Base-by-base conservation (phyloP, 176 grass and related monocot species). In the Alloteropsis semialata region DNA sequence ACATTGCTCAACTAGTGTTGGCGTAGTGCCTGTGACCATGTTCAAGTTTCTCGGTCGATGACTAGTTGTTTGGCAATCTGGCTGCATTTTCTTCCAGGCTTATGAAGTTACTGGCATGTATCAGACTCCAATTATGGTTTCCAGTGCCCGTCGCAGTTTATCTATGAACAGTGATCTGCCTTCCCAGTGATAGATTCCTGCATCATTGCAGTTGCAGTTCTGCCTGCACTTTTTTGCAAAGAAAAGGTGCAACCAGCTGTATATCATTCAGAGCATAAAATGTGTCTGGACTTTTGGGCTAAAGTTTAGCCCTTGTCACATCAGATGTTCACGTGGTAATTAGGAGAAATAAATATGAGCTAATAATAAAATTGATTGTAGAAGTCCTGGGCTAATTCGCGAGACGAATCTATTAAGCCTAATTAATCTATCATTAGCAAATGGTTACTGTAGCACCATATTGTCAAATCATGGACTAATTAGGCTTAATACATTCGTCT, bases 151-250 rank as follows among this genome's bases (percentile, higher is more conserved):
- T 15, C 11, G 42, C 22, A 21, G 15, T 36, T 68, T 25, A 22
- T 33, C 17, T 45, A 21, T 53, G 54, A 51, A 33, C 65, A 3
- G 76, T 78, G 51, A 85, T 94, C 18, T 27, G 60, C 82, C 5
- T 89, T 72, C 36, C 15, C 24, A 56, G 33, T 75, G 49, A n/a
- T 36, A 5, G 10, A 37, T 75, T 74, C 49, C 16, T 81, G 55
- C 66, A 42, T 69, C 24, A 3, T 29, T 61, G 69, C 29, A 48
- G 59, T 15, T 28, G 2, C n/a, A n/a, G n/a, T n/a, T 16, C 46
- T 44, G 11, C 14, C 22, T 72, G 7, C 0, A 51, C 24, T 45
- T 45, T 54, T 41, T 55, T 22, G 39, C 6, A 5, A 67, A 44
- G 36, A 21, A 38, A 10, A 55, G 11, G 13, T 48, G 45, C 39